Evolutionary conservation across 106 monocot genomes (phyloP), one percentile per base, ranked within the genome.

Genomic region (Dioscorea zingiberensis): DNA sequence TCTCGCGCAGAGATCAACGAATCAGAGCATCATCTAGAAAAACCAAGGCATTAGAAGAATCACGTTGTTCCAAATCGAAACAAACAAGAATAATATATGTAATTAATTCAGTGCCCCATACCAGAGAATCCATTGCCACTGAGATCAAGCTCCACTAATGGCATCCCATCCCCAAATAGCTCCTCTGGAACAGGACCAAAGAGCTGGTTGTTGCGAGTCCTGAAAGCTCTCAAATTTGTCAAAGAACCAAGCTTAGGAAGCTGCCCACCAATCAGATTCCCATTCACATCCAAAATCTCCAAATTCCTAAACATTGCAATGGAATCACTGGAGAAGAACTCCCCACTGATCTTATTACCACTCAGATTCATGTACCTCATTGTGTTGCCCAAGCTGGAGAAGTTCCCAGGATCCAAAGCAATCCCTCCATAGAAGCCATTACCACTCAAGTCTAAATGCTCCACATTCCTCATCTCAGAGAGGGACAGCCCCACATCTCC

Each of bases 101-200:
- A 38, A 38, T n/a, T n/a, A 10, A 38, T 8, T 38, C 38, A 38
- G 10, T 38, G 38, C 9, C 38, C 9, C 38, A 57, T 79, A 97
- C 95, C 95, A 71, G 85, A 75, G 68, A 97, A 91, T 27, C 72
- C 74, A 71, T 97, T 97, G 44, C 70, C 64, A 67, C 85, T 88
- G 59, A 97, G 88, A 73, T 91, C 91, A 73, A 97, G 66, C 59
- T 97, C 88, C 21, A 60, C 59, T 71, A 91, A 47, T 54, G 74
- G 70, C 64, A 82, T 58, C 29, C 81, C 55, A 59, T 63, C 81
- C 44, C 73, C 82, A 46, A 97, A 59, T 14, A 97, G 74, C 27
- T 66, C 75, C 28, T 64, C 71, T 7, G 87, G 91, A 46, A 97
- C 55, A 60, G 60, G 14, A 14, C 95, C 95, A 44, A 28, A 73